A percentile compares a stretch with the other conserved stretches of the same genome.
phyloP scores from a whole-genome alignment of 164 flowering plant genomes.

The Pachysandra terminalis region DNA sequence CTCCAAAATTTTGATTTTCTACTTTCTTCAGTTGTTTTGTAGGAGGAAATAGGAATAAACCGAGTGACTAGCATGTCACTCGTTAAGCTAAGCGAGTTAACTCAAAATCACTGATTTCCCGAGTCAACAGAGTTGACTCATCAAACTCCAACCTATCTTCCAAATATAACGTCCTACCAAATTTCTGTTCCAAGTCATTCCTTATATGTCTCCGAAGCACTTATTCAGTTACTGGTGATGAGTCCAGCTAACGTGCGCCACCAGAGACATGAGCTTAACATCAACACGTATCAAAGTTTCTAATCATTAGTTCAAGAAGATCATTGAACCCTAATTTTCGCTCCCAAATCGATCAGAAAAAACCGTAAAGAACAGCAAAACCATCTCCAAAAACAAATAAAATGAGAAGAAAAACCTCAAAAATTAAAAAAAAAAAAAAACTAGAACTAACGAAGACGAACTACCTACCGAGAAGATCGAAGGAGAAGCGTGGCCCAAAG shows the following conservation, averaged over 20 bases:
- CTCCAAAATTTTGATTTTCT: no score
- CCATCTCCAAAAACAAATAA: neutral
- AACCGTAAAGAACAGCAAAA: neutral
- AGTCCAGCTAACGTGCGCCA: neutral
- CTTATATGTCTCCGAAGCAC: neutral
- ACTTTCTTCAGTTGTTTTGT: no score
- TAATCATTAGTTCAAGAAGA: neutral
- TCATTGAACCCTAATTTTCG: neutral
- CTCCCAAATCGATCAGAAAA: neutral
- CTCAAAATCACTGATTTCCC: neutral
- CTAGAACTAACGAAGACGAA: neutral
- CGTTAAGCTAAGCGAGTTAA: no score
- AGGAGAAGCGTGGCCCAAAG: slow-evolving; percentile 58
- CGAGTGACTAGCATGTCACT: no score
- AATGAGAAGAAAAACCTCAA: neutral
- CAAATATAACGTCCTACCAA: no score
- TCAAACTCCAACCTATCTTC: neutral
- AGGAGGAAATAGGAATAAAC: no score
- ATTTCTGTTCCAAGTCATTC: no score
- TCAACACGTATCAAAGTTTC: no score
- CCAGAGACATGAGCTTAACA: neutral
- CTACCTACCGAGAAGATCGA: slow-evolving; percentile 57
- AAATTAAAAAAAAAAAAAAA: neutral
- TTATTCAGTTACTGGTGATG: neutral
- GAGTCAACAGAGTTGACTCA: neutral